Base-by-base conservation (phyloP, 2,329 filamentous ascomycete species). In the Sclerotinia trifoliorum region DNA sequence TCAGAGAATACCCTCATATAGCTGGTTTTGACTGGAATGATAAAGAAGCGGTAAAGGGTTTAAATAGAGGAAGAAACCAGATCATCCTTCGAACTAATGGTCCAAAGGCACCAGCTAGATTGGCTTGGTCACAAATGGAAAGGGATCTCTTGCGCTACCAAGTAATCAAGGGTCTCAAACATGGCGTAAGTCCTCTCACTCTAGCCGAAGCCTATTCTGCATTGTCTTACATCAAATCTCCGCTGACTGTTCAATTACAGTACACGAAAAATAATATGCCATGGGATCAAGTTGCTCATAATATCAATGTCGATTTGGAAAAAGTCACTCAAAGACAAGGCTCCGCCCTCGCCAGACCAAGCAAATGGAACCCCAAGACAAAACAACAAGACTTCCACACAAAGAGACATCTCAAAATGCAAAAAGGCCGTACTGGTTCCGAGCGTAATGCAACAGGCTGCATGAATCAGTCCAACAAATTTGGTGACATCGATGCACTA, bases 1-100 rank as follows among this genome's bases (percentile, higher is more conserved):
- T 69, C 15, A 60, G 66, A 29, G 61, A 71, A 42, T 72, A 66
- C 26, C 66, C 61, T 0, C 24, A 60, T 7, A 69, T 67, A 39
- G 39, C 42, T 11, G 58, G 46, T n/a, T 67, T 71, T 32, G 66
- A 71, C 21, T 72, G 69, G 69, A 55, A 64, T 35, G 48, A 67
- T 10, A 48, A 35, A 4, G 32, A 49, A 1, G 44, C 48, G 7
- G 46, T 72, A 13, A 4, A 24, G n/a, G 26, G 26, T 15, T 44
- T 71, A 35, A 71, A 69, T 13, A 67, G 69, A 42, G 55, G 48
- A n/a, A 64, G 66, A 1, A 26, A 48, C 2, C 69, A 72, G 26
- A 66, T 68, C 11, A 57, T 29, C 5, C 17, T 52, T 10, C 66
- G 69, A 2, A 65, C 60, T 1, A 29, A 26, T 19, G 60, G 63